phyloP scores from a whole-genome alignment of 441 rosid species.

The Erodium chrysanthum region DNA sequence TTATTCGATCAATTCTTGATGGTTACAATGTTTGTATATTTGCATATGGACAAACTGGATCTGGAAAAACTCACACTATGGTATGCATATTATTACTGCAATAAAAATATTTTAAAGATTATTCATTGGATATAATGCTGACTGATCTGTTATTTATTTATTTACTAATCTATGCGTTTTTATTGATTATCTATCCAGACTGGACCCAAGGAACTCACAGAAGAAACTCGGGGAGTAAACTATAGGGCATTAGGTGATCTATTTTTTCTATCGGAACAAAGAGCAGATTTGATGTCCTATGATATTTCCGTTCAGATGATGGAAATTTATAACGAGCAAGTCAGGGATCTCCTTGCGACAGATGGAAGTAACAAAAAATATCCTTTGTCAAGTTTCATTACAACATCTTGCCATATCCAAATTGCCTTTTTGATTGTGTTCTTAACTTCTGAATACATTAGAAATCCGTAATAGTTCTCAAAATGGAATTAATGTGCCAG shows the following conservation, averaged over 20 bases:
- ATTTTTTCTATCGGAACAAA: conserved; percentile 38
- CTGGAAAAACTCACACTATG: conserved; percentile 94
- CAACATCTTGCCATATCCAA: neutral
- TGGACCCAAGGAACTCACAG: conserved; percentile 61
- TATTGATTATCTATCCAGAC: conserved; percentile 26
- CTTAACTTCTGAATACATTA: conserved; percentile 35
- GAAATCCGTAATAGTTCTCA: conserved; percentile 76
- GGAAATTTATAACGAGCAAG: conserved; percentile 86
- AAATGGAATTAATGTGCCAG: conserved; percentile 92
- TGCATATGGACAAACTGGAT: conserved; percentile 98
- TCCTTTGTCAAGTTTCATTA: conserved; percentile 28
- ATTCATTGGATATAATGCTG: conserved; percentile 2
- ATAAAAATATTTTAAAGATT: conserved; percentile 29
- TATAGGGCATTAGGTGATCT: conserved; percentile 21
- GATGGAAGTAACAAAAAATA: conserved; percentile 46
- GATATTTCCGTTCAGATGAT: conserved; percentile 63
- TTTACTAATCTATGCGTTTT: neutral
- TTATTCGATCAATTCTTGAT: conserved; percentile 55
- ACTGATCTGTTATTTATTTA: neutral
- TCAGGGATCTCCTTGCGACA: conserved; percentile 40
- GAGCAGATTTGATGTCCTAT: conserved; percentile 35
- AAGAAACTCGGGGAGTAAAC: conserved; percentile 65
- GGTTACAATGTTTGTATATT: conserved; percentile 92
- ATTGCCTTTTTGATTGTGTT: neutral
- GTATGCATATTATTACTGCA: conserved; percentile 21